These are phyloP conservation scores for Curvularia sp. DNA, from an alignment of 2,329 filamentous ascomycete species.

Conservation along the genomic window DNA sequence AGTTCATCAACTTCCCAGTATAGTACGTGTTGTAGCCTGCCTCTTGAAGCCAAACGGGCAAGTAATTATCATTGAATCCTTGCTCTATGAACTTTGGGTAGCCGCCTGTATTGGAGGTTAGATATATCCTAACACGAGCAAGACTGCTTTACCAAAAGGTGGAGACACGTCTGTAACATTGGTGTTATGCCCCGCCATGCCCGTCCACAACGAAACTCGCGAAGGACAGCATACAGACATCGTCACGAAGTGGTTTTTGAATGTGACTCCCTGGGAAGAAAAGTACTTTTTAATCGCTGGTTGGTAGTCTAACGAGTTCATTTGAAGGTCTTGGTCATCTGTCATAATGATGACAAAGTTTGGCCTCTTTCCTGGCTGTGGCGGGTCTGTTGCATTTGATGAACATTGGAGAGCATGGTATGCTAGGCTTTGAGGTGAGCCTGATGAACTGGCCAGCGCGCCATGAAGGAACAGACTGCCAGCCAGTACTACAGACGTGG, in stretches of 20 bases:
- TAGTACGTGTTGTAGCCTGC: conserved; percentile 74
- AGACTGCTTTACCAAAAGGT: background rate
- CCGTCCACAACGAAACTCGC: background rate
- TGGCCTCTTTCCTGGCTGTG: conserved; percentile 8
- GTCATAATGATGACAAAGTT: conserved; percentile 72
- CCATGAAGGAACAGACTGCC: no score
- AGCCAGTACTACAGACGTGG: no score
- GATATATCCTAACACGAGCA: background rate
- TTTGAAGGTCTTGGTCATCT: conserved; percentile 68
- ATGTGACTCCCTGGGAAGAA: background rate
- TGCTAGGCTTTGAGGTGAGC: no score
- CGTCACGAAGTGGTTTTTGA: background rate
- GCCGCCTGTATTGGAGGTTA: conserved; percentile 50
- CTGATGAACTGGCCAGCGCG: no score
- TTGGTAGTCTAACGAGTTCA: conserved; percentile 11
- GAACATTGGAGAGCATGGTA: background rate
- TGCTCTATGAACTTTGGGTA: conserved; percentile 70
- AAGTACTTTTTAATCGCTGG: background rate
- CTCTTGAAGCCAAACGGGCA: conserved; percentile 71
- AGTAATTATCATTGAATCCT: conserved; percentile 69
- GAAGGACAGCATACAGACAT: conserved; percentile 2
- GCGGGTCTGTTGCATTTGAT: background rate
- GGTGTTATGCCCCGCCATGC: background rate
- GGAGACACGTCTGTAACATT: conserved; percentile 1
- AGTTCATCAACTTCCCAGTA: conserved; percentile 72